Evolutionary conservation across 2,329 filamentous ascomycete species (phyloP).

Genomic region (Aureobasidium namibiae): DNA sequence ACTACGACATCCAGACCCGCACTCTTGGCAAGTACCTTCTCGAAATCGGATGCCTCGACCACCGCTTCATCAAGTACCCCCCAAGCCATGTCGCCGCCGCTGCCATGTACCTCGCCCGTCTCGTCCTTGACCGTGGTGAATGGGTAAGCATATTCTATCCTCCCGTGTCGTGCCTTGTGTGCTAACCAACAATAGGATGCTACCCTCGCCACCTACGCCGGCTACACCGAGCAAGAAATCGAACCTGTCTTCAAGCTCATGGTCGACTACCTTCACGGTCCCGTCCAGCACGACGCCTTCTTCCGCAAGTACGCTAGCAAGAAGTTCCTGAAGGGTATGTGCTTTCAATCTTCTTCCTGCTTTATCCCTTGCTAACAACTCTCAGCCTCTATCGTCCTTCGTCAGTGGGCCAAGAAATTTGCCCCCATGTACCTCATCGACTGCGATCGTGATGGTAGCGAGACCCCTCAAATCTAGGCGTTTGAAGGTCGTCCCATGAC

Average conservation of each 20-base stretch:
- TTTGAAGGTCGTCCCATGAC: neutral
- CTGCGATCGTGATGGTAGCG: constrained; percentile 11
- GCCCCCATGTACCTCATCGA: constrained; percentile 28
- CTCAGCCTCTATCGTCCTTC: constrained; percentile 79
- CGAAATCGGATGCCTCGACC: constrained; percentile 92
- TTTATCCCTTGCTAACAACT: constrained; percentile 8
- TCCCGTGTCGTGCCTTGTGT: constrained; percentile 15
- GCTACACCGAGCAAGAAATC: constrained; percentile 88
- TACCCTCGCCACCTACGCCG: constrained; percentile 81
- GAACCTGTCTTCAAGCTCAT: constrained; percentile 87
- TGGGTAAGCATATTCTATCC: constrained; percentile 60
- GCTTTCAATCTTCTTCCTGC: neutral
- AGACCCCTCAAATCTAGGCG: constrained; percentile 11
- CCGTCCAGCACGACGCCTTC: constrained; percentile 90
- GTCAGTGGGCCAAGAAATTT: constrained; percentile 73
- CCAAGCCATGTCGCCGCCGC: constrained; percentile 87
- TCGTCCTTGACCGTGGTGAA: constrained; percentile 81
- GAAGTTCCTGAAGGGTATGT: constrained; percentile 93
- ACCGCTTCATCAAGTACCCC: constrained; percentile 82
- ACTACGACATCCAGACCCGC: constrained; percentile 96
- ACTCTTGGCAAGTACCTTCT: constrained; percentile 96
- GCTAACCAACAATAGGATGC: constrained; percentile 52
- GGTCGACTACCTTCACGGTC: constrained; percentile 90
- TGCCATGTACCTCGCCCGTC: constrained; percentile 87
- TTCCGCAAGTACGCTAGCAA: constrained; percentile 99